Evolutionary conservation across 1,284 basidiomycete species (phyloP).

Genomic region (Rhodotorula sp.): DNA sequence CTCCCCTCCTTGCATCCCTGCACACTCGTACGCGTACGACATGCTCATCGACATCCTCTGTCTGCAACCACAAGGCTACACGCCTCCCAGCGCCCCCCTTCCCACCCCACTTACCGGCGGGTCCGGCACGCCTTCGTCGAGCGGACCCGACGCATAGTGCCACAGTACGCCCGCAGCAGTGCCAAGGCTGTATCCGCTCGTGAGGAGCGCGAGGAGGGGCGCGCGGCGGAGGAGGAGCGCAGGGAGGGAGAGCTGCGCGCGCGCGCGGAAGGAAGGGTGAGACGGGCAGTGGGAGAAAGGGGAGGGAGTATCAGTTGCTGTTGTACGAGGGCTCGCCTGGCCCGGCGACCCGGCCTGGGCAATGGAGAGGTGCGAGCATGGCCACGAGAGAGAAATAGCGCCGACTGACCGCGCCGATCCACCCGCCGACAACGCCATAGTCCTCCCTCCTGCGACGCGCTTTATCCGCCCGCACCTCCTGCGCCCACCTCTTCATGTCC

Average conservation of each 20-base stretch:
- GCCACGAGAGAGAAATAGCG: not conserved
- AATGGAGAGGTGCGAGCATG: not conserved
- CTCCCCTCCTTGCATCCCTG: too few relatives aligned
- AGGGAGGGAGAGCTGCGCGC: conserved; percentile 31
- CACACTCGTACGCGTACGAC: too few relatives aligned
- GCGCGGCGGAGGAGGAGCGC: conserved; percentile 41
- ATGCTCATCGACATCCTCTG: too few relatives aligned
- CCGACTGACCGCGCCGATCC: not conserved
- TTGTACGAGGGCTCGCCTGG: too few relatives aligned
- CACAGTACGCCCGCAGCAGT: conserved; percentile 39
- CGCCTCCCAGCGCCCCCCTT: conserved; percentile 4
- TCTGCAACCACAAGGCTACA: too few relatives aligned
- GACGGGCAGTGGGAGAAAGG: conserved; percentile 7
- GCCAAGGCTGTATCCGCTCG: conserved; percentile 36
- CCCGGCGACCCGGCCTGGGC: too few relatives aligned
- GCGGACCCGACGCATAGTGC: conserved; percentile 25
- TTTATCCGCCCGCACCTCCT: not conserved
- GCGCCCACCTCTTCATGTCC: not conserved
- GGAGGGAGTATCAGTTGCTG: not conserved
- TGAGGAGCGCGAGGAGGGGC: conserved; percentile 26
- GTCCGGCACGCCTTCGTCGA: conserved; percentile 8
- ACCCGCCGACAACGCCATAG: not conserved
- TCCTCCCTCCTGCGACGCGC: not conserved
- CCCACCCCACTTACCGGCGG: conserved; percentile 13
- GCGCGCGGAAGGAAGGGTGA: conserved; percentile 32